Base-by-base conservation (phyloP, 1,284 basidiomycete species). In the Tausonia pullulans region DNA sequence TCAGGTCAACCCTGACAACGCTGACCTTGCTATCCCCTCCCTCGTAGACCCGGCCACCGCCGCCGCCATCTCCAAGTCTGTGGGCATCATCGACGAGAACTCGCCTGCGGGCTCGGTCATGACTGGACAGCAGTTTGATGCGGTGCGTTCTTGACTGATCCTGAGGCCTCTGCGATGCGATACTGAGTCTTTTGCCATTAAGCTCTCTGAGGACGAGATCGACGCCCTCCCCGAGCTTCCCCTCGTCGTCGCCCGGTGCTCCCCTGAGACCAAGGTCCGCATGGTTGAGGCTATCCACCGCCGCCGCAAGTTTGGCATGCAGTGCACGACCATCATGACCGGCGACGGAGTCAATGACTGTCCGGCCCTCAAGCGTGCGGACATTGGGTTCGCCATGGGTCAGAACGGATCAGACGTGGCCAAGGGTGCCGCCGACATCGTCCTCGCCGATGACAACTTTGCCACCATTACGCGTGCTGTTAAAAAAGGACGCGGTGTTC, bases 381-480 rank as follows among this genome's bases (percentile, higher is more conserved):
- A 82, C 60, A 81, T 85, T 41, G 83, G 83, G 62, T 83, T 87
- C 68, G 85, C 82, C 9, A 87, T 88, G 85, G 86, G 85, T 49
- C 73, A 77, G 63, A 82, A 80, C 5, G 85, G 85, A 14, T 82
- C 81, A 6, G 85, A 87, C 69, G 84, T 87, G n/a, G 40, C 55
- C 52, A 80, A 80, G 71, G 78, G 79, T 65, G 78, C 79, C 5
- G 79, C 82, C 14, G 83, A 85, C 72, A 77, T 87, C 58, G 84
- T 87, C 0, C 76, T 87, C 60, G 81, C 82, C 45, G 84, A 87
- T 71, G 84, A 87, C 76, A 86, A 87, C 76, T 87, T 87, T 72
- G 82, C 83, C 52, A 83, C 83, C 39, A 87, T 87, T 69, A 81
- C 81, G 27, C 80, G 82, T 64, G 86, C 85, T 9, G 81, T 87